Evolutionary conservation across 2,329 filamentous ascomycete genomes (phyloP), one percentile per base, ranked within the genome.

Genomic region (Arachnopeziza araneosa): DNA sequence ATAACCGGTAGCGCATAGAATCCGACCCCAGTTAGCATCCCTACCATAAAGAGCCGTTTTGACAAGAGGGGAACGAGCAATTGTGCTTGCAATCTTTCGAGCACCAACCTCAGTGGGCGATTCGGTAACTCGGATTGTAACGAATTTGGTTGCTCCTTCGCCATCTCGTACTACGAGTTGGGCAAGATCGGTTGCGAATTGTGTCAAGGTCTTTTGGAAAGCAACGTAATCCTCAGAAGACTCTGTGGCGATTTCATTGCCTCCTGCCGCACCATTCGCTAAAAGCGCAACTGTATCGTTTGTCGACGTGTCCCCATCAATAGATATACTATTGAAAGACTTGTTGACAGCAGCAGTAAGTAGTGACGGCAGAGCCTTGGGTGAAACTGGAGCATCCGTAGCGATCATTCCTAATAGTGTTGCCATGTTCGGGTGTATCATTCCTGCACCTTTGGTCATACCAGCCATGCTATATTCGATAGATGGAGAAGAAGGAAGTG

Each of bases 381-480:
- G 80, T 0, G 85, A 81, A 69, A 98, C 84, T 30, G 92, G 89
- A 0, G 89, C 93, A 69, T 99, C 95, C 17, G 95, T 99, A 70
- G 91, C 92, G 70, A 98, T 83, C 63, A 98, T 89, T 57, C 91
- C 92, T 44, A 99, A 85, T 36, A 98, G 83, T 0, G 95, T 99
- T 30, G 92, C 95, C 93, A 99, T 96, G 79, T 99, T 98, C 54
- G 95, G 95, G 72, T 97, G 93, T 74, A 99, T 96, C 95, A 99
- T 99, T 71, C 95, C 95, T 5, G 95, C 95, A 60, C 95, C 95
- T 79, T 99, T 99, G 70, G 93, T 96, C 85, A 96, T 96, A 68
- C 95, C 95, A 14, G 91, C 92, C 55, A 99, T 88, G 68, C 84
- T 83, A 77, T 96, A 99, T 73, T 88, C 86, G 55, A 85, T 79